phyloP scores from a whole-genome alignment of 2,329 filamentous ascomycete genomes.

The Fonsecaea pugnacius region DNA sequence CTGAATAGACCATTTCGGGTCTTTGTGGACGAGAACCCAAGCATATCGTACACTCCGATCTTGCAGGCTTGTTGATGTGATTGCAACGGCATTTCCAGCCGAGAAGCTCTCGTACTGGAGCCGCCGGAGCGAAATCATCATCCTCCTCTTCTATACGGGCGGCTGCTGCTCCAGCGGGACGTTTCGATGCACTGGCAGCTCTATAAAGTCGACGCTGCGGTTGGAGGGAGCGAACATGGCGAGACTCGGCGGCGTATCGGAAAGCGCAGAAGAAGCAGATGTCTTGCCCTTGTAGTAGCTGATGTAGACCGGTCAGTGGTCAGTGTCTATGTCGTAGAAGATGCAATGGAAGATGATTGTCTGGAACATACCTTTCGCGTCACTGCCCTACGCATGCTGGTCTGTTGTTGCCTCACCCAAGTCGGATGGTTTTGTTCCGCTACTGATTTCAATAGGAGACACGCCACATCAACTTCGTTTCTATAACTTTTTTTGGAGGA shows the following conservation, averaged over 20 bases:
- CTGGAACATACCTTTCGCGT: slow-evolving; percentile 20
- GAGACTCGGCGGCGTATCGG: slow-evolving; percentile 36
- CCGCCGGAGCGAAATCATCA: slow-evolving; percentile 27
- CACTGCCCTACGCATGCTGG: slow-evolving; percentile 32
- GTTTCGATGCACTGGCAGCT: slow-evolving; percentile 38
- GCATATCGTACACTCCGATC: slow-evolving; percentile 40
- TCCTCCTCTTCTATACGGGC: slow-evolving; percentile 34
- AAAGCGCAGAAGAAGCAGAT: slow-evolving; percentile 47
- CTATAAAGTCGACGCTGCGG: slow-evolving; percentile 44
- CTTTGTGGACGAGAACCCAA: slow-evolving; percentile 36
- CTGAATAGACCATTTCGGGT: slow-evolving; percentile 24
- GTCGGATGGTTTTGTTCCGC: background rate
- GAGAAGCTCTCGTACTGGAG: slow-evolving; percentile 21
- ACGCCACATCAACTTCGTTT: slow-evolving; percentile 5
- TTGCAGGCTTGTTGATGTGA: slow-evolving; percentile 29
- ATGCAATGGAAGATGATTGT: background rate
- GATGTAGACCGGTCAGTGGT: slow-evolving; percentile 15
- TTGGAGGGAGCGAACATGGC: slow-evolving; percentile 33
- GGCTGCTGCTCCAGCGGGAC: slow-evolving; percentile 41
- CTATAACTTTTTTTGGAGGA: slow-evolving; percentile 13
- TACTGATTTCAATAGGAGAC: slow-evolving; percentile 3
- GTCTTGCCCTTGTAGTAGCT: slow-evolving; percentile 47
- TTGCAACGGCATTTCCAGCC: slow-evolving; percentile 31
- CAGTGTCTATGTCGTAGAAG: slow-evolving; percentile 11
- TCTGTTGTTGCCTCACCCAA: background rate